Base-by-base conservation (phyloP, 495 filamentous ascomycete species). In the Neurospora sp. region DNA sequence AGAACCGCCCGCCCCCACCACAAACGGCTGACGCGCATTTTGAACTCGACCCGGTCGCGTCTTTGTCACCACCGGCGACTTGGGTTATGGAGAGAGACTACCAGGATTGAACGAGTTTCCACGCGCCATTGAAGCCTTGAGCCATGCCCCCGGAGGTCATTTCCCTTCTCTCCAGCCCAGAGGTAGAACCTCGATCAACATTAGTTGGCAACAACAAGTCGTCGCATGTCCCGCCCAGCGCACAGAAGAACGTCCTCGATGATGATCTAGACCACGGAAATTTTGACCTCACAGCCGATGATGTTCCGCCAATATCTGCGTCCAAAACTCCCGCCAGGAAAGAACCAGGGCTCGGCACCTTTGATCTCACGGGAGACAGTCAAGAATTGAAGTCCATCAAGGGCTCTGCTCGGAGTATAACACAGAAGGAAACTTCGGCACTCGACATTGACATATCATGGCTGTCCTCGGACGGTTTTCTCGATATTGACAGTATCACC, bases 121-220 rank as follows among this genome's bases (percentile, higher is more conserved):
- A 8, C 13, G 54, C 24, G 13, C 54, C 54, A 19, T 34, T 21
- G 28, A 48, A 62, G 15, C n/a, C 17, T 43, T 19, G 72, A 71
- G 76, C 75, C 71, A 85, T 84, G 83, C 71, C 82, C 13, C 11
- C 74, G 21, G 81, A 85, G 74, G 78, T 85, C 3, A 83, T 85
- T 31, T 79, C 74, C 70, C 74, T 85, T 17, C 74, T 84, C 19
- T 84, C 84, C 0, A 78, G 76, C 45, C 77, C 78, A 11, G 73
- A 72, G 15, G 36, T 34, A 6, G 45, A 21, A 66, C 54, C 54
- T 66, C 54, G 5, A 0, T 19, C 54, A 66, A 66, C 54, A 66
- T 19, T 17, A 34, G 28, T 17, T 3, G 28, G 9, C 31, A 66
- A 9, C 54, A 66, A 17, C 28, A 31, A 34, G 7, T 31, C 28